Percentiles rank a stretch among this genome's conserved stretches.
Evolutionary conservation across 2,329 filamentous ascomycete species (phyloP).

Genomic region (Cladosporium sp.): DNA sequence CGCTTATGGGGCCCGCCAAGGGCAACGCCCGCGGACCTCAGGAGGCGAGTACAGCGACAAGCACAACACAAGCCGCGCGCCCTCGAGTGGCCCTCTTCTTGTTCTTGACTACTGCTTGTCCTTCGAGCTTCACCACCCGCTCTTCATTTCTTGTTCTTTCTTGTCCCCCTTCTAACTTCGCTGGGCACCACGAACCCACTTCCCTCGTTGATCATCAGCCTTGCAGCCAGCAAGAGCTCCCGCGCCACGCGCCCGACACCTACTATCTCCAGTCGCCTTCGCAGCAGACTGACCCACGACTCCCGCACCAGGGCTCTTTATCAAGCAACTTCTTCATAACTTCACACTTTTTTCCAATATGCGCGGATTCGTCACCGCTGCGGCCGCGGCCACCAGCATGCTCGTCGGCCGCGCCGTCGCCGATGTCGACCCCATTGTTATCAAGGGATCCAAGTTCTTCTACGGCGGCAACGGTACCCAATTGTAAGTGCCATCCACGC

Average conservation of each 20-base stretch:
- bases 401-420: constrained; percentile 41
- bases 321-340: neutral
- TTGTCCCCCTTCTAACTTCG: constrained; percentile 7
- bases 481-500: constrained; percentile 49
- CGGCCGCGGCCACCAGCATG: constrained; percentile 41
- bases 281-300: constrained; percentile 12
- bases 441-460: constrained; percentile 87
- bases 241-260: constrained; percentile 5
- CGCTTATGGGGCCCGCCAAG: neutral
- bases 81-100: neutral
- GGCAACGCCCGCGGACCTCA: neutral
- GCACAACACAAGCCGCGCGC: constrained; percentile 6
- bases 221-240: constrained; percentile 4
- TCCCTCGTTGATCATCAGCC: constrained; percentile 19
- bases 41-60: neutral
- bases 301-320: constrained; percentile 9
- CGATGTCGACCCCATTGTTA: constrained; percentile 60
- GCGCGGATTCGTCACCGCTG: constrained; percentile 49
- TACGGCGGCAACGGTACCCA: constrained; percentile 74
- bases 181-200: constrained; percentile 12
- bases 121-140: constrained; percentile 1
- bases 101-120: constrained; percentile 6
- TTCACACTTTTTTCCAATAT: constrained; percentile 39
- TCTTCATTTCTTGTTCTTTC: constrained; percentile 11
- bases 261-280: constrained; percentile 12